These are phyloP conservation scores for Tricholoma matsutake DNA, from an alignment of 768 basidiomycete species.

Conservation along the genomic window DNA sequence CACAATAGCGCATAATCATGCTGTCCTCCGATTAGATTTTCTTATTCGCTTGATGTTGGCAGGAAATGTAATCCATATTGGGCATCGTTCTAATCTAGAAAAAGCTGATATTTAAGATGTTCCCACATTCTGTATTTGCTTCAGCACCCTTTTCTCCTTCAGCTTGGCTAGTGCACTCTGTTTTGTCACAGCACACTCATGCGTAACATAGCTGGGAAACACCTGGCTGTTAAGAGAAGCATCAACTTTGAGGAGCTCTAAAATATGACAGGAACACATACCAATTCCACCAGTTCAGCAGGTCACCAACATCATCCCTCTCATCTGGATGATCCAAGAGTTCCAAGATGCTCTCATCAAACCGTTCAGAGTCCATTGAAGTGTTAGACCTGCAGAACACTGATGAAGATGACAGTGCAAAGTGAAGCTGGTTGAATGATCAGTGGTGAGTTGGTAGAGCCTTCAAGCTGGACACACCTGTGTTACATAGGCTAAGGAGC, in stretches of 20 bases:
- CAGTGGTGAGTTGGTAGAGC: too few relatives aligned
- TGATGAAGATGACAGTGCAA: neutral
- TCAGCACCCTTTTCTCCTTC: too few relatives aligned
- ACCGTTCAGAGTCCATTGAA: neutral
- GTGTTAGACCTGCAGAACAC: slow-evolving; percentile 3
- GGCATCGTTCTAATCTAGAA: too few relatives aligned
- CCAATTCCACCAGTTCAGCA: slow-evolving; percentile 6
- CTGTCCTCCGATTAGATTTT: too few relatives aligned
- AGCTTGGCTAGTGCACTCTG: too few relatives aligned
- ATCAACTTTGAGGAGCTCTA: neutral
- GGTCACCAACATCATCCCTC: neutral
- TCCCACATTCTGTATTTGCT: too few relatives aligned
- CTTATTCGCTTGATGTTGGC: too few relatives aligned
- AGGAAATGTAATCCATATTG: too few relatives aligned
- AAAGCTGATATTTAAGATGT: too few relatives aligned
- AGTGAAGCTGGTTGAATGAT: neutral
- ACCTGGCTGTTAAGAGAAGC: neutral
- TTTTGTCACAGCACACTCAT: neutral
- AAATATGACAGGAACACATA: neutral
- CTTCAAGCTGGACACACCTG: too few relatives aligned
- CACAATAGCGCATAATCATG: too few relatives aligned
- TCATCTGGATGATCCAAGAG: neutral
- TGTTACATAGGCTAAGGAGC: too few relatives aligned
- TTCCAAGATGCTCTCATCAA: neutral
- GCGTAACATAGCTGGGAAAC: neutral